These are phyloP conservation scores for Geum urbanum DNA, from an alignment of 306 rosid species.

Conservation along the genomic window DNA sequence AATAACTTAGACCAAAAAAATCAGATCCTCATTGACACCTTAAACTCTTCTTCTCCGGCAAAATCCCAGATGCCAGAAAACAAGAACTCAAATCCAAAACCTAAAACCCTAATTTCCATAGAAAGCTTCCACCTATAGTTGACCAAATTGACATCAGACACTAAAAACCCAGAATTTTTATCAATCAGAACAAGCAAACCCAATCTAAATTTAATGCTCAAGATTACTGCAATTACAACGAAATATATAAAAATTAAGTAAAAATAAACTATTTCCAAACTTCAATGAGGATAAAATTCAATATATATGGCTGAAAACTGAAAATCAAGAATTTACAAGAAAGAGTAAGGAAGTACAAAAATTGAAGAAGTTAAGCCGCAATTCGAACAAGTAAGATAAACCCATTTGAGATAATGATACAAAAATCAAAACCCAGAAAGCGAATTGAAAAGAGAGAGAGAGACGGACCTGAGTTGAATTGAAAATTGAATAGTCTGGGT, in stretches of 20 bases:
- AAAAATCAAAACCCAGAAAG: neutral
- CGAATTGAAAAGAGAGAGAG: neutral
- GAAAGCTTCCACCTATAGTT: constrained; percentile 31
- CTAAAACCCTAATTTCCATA: constrained; percentile 54
- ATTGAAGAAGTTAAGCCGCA: neutral
- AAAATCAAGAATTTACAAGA: neutral
- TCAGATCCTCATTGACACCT: constrained; percentile 28
- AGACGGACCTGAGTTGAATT: constrained; percentile 5
- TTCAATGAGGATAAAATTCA: neutral
- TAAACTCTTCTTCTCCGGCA: constrained; percentile 30
- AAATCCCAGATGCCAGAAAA: constrained; percentile 36
- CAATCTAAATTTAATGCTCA: neutral
- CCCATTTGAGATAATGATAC: neutral
- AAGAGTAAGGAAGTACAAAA: neutral
- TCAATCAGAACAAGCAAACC: constrained; percentile 2
- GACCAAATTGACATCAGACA: constrained; percentile 34
- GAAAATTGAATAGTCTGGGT: neutral
- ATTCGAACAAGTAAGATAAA: neutral
- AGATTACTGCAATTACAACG: constrained; percentile 3
- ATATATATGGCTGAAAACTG: neutral
- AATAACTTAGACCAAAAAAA: constrained; percentile 16
- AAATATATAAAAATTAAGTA: neutral
- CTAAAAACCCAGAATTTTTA: neutral
- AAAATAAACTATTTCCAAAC: neutral
- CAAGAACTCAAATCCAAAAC: constrained; percentile 35